These are phyloP conservation scores for Aureobasidium sp. DNA, from an alignment of 2,329 filamentous ascomycete genomes.

Conservation along the genomic window DNA sequence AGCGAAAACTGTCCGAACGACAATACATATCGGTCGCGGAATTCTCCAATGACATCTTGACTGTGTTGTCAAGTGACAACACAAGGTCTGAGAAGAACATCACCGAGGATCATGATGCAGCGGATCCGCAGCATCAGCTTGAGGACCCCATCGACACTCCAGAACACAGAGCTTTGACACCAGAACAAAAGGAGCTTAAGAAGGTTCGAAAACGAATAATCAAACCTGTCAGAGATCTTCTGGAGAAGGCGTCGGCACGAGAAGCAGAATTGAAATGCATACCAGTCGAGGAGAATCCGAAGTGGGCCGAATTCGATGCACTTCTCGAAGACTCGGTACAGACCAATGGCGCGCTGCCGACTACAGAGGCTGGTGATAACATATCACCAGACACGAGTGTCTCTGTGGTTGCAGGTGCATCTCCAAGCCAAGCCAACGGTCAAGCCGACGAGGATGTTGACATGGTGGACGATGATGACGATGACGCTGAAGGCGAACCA, in stretches of 20 bases:
- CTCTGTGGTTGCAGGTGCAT: constrained; percentile 35
- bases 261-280: constrained; percentile 75
- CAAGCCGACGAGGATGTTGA: constrained; percentile 20
- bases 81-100: constrained; percentile 34
- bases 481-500: constrained; percentile 19
- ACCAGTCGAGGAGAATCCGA: constrained; percentile 61
- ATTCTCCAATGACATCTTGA: constrained; percentile 54
- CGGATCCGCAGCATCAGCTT: constrained; percentile 37
- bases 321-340: constrained; percentile 52
- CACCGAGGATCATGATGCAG: constrained; percentile 26
- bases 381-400: constrained; percentile 24
- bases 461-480: constrained; percentile 24
- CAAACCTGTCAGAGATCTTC: constrained; percentile 68
- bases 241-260: constrained; percentile 69
- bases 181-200: constrained; percentile 72
- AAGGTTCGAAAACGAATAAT: constrained; percentile 85
- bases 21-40: constrained; percentile 53
- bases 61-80: constrained; percentile 49
- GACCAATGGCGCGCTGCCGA: constrained; percentile 8
- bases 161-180: constrained; percentile 35
- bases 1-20: constrained; percentile 48
- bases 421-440: constrained; percentile 18
- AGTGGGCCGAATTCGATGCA: constrained; percentile 56
- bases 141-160: constrained; percentile 30
- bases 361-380: constrained; percentile 16